Evolutionary conservation across 2,329 filamentous ascomycete species (phyloP), one percentile per base, ranked within the genome.

Genomic region (Clonostachys chloroleuca): DNA sequence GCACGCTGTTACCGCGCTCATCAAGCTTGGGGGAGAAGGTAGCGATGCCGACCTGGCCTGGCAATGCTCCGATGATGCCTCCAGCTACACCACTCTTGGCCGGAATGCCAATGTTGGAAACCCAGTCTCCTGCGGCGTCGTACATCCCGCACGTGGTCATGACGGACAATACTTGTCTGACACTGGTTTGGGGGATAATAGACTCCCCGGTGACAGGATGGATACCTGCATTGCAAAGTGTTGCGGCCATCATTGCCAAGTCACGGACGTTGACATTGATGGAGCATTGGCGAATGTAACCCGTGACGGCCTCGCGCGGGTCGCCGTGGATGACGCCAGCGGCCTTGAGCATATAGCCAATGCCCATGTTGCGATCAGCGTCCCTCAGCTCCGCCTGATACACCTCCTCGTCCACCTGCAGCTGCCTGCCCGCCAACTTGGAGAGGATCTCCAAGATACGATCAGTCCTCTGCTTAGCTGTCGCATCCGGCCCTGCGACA

Each of bases 131-230:
- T 0, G 65, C 65, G n/a, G 64, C 62, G 51, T 68, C 59, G 52
- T 69, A 69, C 65, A 69, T 69, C 33, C 66, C 65, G 40, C 66
- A 69, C 1, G 66, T 69, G 1, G 66, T 68, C 65, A 69, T 69
- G 47, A 69, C 61, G 9, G 66, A 69, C 3, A 69, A 56, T 1
- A 69, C 64, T 41, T 69, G 66, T 8, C 66, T 61, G 1, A 68
- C 65, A 43, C 62, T 67, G 4, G 52, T 50, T 5, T 64, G 62
- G 0, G 65, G 62, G 12, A 69, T 68, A 12, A 69, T 61, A 10
- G 30, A 42, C 13, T 67, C 63, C 2, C 57, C 57, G 0, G 59
- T 63, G 6, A 58, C 46, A 2, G 66, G 66, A 24, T 69, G 62
- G 4, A 63, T 56, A 6, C 66, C 66, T 2, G 56, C 63, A 46